Percentiles rank a stretch among this genome's conserved stretches.
phyloP scores from a whole-genome alignment of 225 moss, liverwort and hornwort genomes.

The Bryoerythrophyllum caledonicum region DNA sequence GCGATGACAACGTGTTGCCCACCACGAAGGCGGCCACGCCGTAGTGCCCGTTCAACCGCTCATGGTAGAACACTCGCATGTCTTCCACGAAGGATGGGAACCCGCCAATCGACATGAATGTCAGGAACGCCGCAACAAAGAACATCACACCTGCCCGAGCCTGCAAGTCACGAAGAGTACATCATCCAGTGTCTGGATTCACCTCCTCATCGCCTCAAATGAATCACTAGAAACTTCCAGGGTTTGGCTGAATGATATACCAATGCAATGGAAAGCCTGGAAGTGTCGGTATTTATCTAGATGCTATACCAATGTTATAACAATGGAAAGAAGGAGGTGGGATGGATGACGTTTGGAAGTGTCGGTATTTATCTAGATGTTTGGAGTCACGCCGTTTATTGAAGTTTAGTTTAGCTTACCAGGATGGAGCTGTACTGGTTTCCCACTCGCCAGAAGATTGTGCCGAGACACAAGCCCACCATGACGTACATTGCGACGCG shows the following conservation, averaged over 20 bases:
- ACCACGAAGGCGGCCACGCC: constrained; percentile 57
- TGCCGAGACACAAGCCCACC: constrained; percentile 49
- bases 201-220: too few species aligned
- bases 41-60: constrained; percentile 55
- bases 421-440: constrained; percentile 45
- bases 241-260: too few species aligned
- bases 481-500: constrained; percentile 54
- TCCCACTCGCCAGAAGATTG: constrained; percentile 54
- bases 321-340: too few species aligned
- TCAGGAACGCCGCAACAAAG: constrained; percentile 49
- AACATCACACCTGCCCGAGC: constrained; percentile 45
- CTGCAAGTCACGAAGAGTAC: neutral
- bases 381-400: too few species aligned
- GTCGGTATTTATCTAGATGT: too few species aligned
- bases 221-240: too few species aligned
- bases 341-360: too few species aligned
- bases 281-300: too few species aligned
- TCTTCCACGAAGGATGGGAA: constrained; percentile 66
- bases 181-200: too few species aligned
- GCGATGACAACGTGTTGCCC: constrained; percentile 47
- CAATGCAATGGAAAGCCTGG: too few species aligned
- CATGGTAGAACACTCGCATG: constrained; percentile 54
- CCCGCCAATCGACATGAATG: constrained; percentile 64
- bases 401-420: constrained; percentile 19
- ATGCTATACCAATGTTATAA: too few species aligned